Conservation (phyloP, 2,329 filamentous ascomycete species). For the Claviceps maximensis region DNA sequence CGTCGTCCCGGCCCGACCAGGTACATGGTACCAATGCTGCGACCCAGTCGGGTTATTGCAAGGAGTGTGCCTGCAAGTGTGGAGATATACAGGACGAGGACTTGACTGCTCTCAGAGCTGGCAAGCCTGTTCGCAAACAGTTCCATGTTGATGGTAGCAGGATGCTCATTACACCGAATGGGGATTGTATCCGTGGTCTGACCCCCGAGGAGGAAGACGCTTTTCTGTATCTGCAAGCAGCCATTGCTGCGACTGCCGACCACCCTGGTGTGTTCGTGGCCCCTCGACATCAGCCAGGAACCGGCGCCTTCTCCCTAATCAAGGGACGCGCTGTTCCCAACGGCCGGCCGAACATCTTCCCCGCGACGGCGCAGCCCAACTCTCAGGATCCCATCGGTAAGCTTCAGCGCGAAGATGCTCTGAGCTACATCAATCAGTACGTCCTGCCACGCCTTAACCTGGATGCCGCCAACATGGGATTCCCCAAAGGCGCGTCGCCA, state of each 20-base stretch:
- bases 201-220: constrained; percentile 54
- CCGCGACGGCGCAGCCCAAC: constrained; percentile 31
- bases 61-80: constrained; percentile 25
- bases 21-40: constrained; percentile 8
- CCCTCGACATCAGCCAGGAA: constrained; percentile 37
- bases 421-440: constrained; percentile 57
- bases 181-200: constrained; percentile 62
- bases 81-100: constrained; percentile 34
- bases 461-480: constrained; percentile 32
- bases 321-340: constrained; percentile 53
- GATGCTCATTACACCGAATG: constrained; percentile 62
- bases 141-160: constrained; percentile 46
- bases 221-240: constrained; percentile 55
- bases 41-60: constrained; percentile 20
- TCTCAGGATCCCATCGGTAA: constrained; percentile 47
- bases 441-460: constrained; percentile 47
- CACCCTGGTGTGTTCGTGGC: constrained; percentile 44
- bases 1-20: constrained; percentile 17
- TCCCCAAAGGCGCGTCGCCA: constrained; percentile 23
- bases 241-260: constrained; percentile 35
- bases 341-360: constrained; percentile 49
- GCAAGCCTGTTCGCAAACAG: constrained; percentile 46
- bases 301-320: constrained; percentile 47
- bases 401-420: constrained; percentile 52
- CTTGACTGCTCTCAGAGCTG: constrained; percentile 38